These are phyloP conservation scores for Yamadazyma siamensis DNA, from an alignment of 1,139 yeast genomes.

Conservation along the genomic window DNA sequence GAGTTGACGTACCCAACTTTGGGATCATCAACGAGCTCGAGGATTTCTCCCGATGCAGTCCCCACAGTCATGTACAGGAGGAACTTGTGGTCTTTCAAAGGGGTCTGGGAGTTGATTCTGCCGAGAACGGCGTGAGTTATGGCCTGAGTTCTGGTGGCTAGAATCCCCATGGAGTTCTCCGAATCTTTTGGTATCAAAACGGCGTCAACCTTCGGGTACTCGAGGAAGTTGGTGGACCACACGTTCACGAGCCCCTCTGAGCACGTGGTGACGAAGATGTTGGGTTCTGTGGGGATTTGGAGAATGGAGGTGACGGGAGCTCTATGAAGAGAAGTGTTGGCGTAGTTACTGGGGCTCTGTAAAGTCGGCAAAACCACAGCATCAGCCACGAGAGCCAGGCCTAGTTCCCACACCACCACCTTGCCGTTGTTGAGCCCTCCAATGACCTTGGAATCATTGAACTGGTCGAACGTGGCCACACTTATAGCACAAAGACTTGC, in stretches of 20 bases:
- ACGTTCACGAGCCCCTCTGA: slow-evolving; percentile 33
- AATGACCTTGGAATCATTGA: slow-evolving; percentile 27
- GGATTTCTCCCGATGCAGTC: slow-evolving; percentile 45
- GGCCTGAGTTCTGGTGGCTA: slow-evolving; percentile 4
- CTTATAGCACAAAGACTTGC: slow-evolving; percentile 31
- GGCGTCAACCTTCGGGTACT: slow-evolving; percentile 11
- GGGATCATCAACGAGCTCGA: slow-evolving; percentile 27
- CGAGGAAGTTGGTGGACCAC: slow-evolving; percentile 36
- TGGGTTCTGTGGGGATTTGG: slow-evolving; percentile 11
- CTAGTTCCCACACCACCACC: slow-evolving; percentile 39
- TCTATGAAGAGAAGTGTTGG: slow-evolving; percentile 10
- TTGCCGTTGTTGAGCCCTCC: slow-evolving; percentile 39
- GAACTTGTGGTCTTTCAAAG: slow-evolving; percentile 5
- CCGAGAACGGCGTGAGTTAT: slow-evolving; percentile 2
- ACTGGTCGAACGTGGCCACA: slow-evolving; percentile 27
- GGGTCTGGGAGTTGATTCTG: background rate
- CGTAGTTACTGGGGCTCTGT: slow-evolving; percentile 19
- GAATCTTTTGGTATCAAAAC: slow-evolving; percentile 4
- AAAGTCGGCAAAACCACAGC: slow-evolving; percentile 25
- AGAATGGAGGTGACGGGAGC: slow-evolving; percentile 11
- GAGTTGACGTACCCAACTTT: slow-evolving; percentile 28
- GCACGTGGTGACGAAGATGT: slow-evolving; percentile 28
- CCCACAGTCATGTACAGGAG: slow-evolving; percentile 30
- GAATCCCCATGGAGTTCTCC: slow-evolving; percentile 7
- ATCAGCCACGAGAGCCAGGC: slow-evolving; percentile 6